Evolutionary conservation across 192 early-diverging fungal genomes (phyloP), one percentile per base, ranked within the genome.

Genomic region (Pilobolus umbonatus): DNA sequence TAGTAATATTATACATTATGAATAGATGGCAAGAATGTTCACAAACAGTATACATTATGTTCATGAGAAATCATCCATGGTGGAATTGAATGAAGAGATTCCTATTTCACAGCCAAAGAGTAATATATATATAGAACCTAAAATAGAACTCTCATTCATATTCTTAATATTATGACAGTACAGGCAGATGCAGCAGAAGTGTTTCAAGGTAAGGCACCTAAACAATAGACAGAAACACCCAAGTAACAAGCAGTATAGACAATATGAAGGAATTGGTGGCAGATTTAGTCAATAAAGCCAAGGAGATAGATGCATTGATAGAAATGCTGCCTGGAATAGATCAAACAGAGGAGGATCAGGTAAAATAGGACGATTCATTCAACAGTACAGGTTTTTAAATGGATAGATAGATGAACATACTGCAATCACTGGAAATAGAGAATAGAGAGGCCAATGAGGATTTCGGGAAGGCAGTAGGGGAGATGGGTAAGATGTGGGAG

Each of bases 31-130:
- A 12, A 54, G 73, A 19, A 72, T 80, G 59, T 80, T 80, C 53
- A 69, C 74, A 55, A 77, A 76, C 46, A 77, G 75, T 19, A 76
- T 80, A 38, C 68, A 80, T 55, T 76, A 80, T 62, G 72, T 80
- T 30, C 63, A 72, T 50, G 57, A 65, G 29, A 72, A 67, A 35
- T 65, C 70, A 45, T 43, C 45, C 43, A 72, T 72, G 70, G 64
- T 42, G 6, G 54, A 66, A 28, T 62, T 77, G 5, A 70, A 74
- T 34, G 55, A 56, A 3, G 56, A 76, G 24, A 66, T 80, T 11
- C 75, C 78, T 15, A 65, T 80, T 31, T 58, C 74, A 44, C 66
- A 61, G 25, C 71, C 66, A 26, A 72, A 72, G 52, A 53, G 67
- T 68, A 58, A 12, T 2, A n/a, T 30, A 32, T 60, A 44, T 10